Evolutionary conservation across 176 grass and related monocot genomes (phyloP).

Genomic region (Triticum urartu): DNA sequence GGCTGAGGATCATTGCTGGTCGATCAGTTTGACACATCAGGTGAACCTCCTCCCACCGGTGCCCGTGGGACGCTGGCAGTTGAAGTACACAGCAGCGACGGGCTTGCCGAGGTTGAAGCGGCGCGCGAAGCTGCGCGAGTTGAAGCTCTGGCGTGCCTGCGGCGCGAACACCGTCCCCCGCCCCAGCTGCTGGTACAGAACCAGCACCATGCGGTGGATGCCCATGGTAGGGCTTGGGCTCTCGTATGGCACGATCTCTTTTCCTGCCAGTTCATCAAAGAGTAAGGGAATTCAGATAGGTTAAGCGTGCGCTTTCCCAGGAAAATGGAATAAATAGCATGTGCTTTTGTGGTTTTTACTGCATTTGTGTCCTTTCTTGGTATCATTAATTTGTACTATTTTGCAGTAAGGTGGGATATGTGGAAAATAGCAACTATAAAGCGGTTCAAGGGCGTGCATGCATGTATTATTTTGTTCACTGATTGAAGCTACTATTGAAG

Average conservation of each 20-base stretch:
- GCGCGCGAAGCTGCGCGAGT: conserved; percentile 45
- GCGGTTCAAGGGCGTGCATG: background rate
- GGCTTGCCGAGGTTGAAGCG: conserved; percentile 61
- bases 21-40: background rate
- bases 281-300: conserved; percentile 4
- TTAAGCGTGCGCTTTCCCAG: background rate
- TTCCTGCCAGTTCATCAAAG: conserved; percentile 39
- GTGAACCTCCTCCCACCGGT: conserved; percentile 72
- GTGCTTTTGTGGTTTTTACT: background rate
- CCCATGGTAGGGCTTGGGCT: conserved; percentile 56
- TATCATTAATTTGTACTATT: background rate
- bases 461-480: background rate
- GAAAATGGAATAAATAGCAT: background rate
- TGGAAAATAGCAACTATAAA: background rate
- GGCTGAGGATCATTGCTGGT: background rate
- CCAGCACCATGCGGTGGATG: conserved; percentile 79
- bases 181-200: conserved; percentile 58
- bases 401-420: background rate
- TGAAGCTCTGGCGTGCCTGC: conserved; percentile 68
- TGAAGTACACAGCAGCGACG: conserved; percentile 58
- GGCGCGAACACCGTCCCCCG: conserved; percentile 68
- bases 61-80: conserved; percentile 74
- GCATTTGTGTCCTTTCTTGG: background rate
- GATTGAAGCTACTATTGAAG: background rate
- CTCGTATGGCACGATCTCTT: conserved; percentile 63